Evolutionary conservation across 352 stramenopile genomes (phyloP).

Genomic region (Phytophthora palmivora): DNA sequence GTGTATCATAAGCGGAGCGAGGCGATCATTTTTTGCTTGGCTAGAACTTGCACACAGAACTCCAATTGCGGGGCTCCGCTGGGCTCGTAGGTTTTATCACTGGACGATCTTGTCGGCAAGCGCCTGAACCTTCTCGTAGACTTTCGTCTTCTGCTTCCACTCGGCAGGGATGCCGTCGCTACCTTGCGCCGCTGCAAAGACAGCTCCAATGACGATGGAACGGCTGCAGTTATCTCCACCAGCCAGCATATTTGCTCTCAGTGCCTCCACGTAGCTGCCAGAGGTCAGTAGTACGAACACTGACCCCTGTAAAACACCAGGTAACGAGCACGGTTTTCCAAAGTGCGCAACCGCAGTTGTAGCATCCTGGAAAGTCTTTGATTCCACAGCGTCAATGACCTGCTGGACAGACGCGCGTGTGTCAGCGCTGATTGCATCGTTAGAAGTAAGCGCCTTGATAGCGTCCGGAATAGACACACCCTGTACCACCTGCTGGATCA

Average conservation of each 20-base stretch:
- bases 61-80: no score
- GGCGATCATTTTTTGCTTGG: no score
- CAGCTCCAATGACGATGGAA: constrained; percentile 66
- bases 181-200: constrained; percentile 46
- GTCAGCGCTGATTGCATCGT: constrained; percentile 41
- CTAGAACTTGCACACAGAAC: no score
- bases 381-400: constrained; percentile 53
- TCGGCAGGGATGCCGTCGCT: constrained; percentile 41
- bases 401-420: constrained; percentile 49
- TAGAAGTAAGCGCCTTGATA: constrained; percentile 43
- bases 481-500: constrained; percentile 60
- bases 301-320: constrained; percentile 59
- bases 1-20: no score
- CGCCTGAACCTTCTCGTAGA: constrained; percentile 44
- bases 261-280: constrained; percentile 46
- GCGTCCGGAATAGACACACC: constrained; percentile 42
- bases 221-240: constrained; percentile 80
- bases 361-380: constrained; percentile 50
- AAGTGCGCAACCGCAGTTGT: constrained; percentile 54
- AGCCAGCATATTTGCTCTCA: constrained; percentile 64
- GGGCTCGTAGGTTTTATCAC: no score
- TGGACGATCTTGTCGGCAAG: constrained; percentile 52
- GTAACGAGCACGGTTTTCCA: constrained; percentile 67
- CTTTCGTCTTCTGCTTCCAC: constrained; percentile 63
- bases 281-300: constrained; percentile 69